Evolutionary conservation across 208 protist genomes (phyloP), one percentile per base, ranked within the genome.

Genomic region (Leptomonas pyrrhocoris): DNA sequence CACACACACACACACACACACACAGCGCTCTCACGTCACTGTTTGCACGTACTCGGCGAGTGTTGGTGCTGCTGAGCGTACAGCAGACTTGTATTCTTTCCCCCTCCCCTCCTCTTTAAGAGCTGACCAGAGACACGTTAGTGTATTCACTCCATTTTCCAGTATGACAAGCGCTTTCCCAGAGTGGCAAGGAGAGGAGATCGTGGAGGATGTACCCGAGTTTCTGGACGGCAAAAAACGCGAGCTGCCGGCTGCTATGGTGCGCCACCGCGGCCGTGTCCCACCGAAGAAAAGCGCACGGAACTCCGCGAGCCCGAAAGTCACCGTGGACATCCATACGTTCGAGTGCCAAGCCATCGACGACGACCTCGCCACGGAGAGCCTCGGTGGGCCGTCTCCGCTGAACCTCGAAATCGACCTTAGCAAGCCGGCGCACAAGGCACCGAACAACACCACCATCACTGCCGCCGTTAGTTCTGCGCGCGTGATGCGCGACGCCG

Each of bases 201-300:
- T 88, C 31, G 61, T 78, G 18, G 83, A 88, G 56, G 62, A 80
- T 48, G 69, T 88, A 2, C 69, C 55, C 30, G 83, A 88, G 11
- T 81, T 78, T 19, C 38, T 88, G 0, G 64, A 58, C n/a, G 73
- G 64, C n/a, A 68, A 56, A 25, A 43, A 67, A 28, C 66, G 58
- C 4, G 61, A 74, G 30, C 9, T 82, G 19, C 28, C 53, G 11
- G 49, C 66, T 1, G 30, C 38, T 2, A 2, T 45, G 16, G 30
- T 57, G 50, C 54, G 66, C n/a, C 76, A 57, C 11, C 62, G 69
- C 53, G 57, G 68, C 16, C 76, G 75, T 27, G 15, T 73, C 2
- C 82, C 82, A 15, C 77, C 62, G 9, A 84, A 79, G 43, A 76
- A 65, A 18, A 53, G 43, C 56, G 36, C 19, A 0, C 23, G 43